phyloP scores from a whole-genome alignment of 2,329 filamentous ascomycete species.

The Phialemoniopsis sp. region DNA sequence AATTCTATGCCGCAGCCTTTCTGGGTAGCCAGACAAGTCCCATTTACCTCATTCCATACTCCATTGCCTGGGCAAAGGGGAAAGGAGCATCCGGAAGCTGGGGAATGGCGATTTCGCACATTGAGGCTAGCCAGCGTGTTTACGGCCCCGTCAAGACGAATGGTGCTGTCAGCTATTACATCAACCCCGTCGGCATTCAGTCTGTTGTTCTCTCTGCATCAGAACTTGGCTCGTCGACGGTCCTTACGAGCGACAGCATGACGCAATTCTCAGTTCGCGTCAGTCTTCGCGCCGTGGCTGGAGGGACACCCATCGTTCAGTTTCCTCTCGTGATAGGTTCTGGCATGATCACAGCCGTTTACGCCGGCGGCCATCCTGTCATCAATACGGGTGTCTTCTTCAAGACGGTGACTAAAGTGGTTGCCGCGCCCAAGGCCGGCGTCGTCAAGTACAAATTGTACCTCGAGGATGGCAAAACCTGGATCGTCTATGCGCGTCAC shows the following conservation, averaged over 20 bases:
- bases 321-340: slow-evolving; percentile 89
- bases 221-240: slow-evolving; percentile 62
- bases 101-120: slow-evolving; percentile 75
- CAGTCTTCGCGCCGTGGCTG: slow-evolving; percentile 55
- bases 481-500: slow-evolving; percentile 75
- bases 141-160: slow-evolving; percentile 56
- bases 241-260: slow-evolving; percentile 46
- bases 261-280: slow-evolving; percentile 62
- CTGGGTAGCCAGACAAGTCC: slow-evolving; percentile 66
- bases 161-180: slow-evolving; percentile 66
- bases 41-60: slow-evolving; percentile 74
- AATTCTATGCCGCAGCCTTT: slow-evolving; percentile 79
- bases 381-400: slow-evolving; percentile 76
- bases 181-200: slow-evolving; percentile 79
- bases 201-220: slow-evolving; percentile 75
- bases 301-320: slow-evolving; percentile 56
- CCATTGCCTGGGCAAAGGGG: slow-evolving; percentile 64
- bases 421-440: slow-evolving; percentile 53
- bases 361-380: slow-evolving; percentile 64
- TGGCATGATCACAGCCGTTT: slow-evolving; percentile 78
- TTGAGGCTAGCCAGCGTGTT: slow-evolving; percentile 62
- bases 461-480: slow-evolving; percentile 68
- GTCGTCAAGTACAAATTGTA: slow-evolving; percentile 73
- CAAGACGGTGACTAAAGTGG: slow-evolving; percentile 56
- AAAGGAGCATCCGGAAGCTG: slow-evolving; percentile 61